A percentile compares a stretch with the other conserved stretches of the same genome.
phyloP scores from a whole-genome alignment of 495 filamentous ascomycete genomes.

The Daldinia concentrica region DNA sequence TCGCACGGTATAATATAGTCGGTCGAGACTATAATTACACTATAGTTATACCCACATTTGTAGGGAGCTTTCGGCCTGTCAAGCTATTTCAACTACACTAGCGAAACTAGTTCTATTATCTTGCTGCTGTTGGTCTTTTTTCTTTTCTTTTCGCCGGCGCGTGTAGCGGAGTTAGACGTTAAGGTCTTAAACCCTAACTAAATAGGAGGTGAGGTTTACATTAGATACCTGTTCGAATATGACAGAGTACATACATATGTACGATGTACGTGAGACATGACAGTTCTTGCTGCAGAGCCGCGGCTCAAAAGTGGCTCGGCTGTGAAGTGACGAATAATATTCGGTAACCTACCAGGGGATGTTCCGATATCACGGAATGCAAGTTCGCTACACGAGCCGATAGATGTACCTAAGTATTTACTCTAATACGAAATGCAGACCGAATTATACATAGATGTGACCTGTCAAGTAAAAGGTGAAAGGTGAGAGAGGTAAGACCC shows the following conservation, averaged over 20 bases:
- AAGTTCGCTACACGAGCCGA: background rate
- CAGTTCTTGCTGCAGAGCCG: background rate
- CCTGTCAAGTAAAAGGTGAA: background rate
- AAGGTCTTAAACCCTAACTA: conserved; percentile 1
- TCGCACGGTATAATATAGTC: background rate
- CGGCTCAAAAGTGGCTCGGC: background rate
- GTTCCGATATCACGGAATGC: conserved; percentile 6
- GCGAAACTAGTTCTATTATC: background rate
- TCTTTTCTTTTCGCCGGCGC: background rate
- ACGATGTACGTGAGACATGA: background rate
- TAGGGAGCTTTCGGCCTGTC: background rate
- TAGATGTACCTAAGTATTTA: background rate
- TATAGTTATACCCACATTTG: conserved; percentile 6
- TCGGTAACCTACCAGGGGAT: background rate
- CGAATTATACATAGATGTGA: background rate
- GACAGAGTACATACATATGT: too few species aligned
- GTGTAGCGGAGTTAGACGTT: background rate
- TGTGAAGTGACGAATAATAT: background rate
- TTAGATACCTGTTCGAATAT: too few species aligned
- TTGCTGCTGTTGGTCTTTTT: background rate
- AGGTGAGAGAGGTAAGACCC: background rate
- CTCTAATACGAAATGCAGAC: background rate
- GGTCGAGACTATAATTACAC: background rate
- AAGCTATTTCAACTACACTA: background rate
- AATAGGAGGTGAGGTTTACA: background rate